Evolutionary conservation across 306 rosid species (phyloP).

Genomic region (Neltuma alba): DNA sequence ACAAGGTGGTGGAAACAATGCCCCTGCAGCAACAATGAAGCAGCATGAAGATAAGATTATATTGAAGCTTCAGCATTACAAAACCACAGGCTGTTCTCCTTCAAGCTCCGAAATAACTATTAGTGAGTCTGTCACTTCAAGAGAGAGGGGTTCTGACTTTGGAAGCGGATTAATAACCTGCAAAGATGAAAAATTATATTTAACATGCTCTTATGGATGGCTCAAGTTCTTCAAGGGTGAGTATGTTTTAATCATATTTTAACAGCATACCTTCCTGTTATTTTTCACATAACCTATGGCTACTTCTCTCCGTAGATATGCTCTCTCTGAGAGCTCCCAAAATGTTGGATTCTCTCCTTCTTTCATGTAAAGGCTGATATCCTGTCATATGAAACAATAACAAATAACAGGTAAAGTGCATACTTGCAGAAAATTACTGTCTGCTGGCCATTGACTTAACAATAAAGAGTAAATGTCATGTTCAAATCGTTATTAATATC

Average conservation of each 20-base stretch:
- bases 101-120: constrained; percentile 95
- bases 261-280: constrained; percentile 65
- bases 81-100: constrained; percentile 74
- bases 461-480: neutral
- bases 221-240: neutral
- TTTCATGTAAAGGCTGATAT: constrained; percentile 80
- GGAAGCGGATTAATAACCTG: constrained; percentile 91
- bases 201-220: constrained; percentile 21
- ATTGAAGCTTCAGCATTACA: constrained; percentile 31
- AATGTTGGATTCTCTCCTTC: constrained; percentile 89
- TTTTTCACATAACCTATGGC: constrained; percentile 93
- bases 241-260: neutral
- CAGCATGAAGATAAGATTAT: neutral
- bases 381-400: constrained; percentile 49
- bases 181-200: constrained; percentile 39
- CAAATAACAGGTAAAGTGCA: constrained; percentile 18
- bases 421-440: neutral
- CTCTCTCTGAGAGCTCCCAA: constrained; percentile 83
- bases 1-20: neutral
- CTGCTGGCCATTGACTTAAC: neutral
- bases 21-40: neutral
- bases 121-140: constrained; percentile 73
- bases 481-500: neutral
- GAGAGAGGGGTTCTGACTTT: constrained; percentile 81
- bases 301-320: constrained; percentile 82